phyloP scores from a whole-genome alignment of 768 basidiomycete genomes.

The Coprinopsis cinerea region DNA sequence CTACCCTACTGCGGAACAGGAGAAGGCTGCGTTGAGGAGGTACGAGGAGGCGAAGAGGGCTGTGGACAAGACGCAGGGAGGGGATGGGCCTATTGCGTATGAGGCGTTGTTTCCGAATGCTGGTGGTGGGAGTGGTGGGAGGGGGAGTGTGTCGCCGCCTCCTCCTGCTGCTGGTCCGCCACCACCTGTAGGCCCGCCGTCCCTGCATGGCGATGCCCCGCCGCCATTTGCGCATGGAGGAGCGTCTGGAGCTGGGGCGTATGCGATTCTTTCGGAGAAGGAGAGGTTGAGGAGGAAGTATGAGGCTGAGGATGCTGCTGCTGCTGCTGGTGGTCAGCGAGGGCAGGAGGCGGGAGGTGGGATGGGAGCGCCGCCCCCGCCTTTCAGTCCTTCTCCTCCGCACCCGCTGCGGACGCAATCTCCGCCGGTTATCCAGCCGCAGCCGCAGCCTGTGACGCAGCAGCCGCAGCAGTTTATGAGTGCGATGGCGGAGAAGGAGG shows the following conservation, averaged over 20 bases:
- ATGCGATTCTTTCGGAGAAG: conserved; percentile 53
- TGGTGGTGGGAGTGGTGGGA: conserved; percentile 6
- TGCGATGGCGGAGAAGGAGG: conserved; percentile 48
- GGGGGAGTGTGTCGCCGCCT: conserved; percentile 21
- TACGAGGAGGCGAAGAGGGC: conserved; percentile 71
- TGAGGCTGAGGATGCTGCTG: conserved; percentile 63
- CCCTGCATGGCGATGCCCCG: conserved; percentile 19
- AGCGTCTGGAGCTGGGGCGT: conserved; percentile 30
- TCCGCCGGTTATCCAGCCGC: conserved; percentile 13
- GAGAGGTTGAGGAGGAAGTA: conserved; percentile 58
- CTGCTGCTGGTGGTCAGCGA: conserved; percentile 23
- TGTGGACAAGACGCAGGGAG: conserved; percentile 53
- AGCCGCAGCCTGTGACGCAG: conserved; percentile 21
- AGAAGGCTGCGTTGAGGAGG: conserved; percentile 63
- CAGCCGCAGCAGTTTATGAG: conserved; percentile 22
- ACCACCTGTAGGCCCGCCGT: background rate
- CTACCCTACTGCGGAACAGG: conserved; percentile 64
- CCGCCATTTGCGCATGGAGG: conserved; percentile 48
- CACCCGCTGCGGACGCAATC: too few species aligned
- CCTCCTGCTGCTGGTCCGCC: conserved; percentile 20
- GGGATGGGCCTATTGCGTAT: conserved; percentile 49
- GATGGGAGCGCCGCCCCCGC: conserved; percentile 2
- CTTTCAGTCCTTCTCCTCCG: conserved; percentile 12
- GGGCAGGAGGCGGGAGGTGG: conserved; percentile 1
- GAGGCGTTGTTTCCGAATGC: conserved; percentile 51